Evolutionary conservation across 1,284 basidiomycete species (phyloP).

Genomic region (Rugosomyces carneus): DNA sequence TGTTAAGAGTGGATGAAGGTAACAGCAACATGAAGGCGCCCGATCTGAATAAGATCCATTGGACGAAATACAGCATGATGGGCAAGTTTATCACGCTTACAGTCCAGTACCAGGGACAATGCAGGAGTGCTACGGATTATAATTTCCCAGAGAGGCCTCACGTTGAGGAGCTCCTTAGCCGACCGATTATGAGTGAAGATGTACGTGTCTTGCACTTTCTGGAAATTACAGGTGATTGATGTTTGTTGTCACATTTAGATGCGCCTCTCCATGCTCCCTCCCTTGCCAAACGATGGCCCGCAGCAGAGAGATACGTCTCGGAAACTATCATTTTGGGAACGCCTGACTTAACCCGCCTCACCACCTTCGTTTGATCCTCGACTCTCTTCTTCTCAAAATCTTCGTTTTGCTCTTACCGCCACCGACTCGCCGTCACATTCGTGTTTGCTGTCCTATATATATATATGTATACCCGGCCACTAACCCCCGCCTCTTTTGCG

Average conservation of each 20-base stretch:
- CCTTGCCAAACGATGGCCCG: not conserved
- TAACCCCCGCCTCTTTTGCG: too few species aligned
- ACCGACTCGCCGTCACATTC: not conserved
- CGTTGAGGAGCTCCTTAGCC: constrained; percentile 48
- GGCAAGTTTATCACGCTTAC: constrained; percentile 69
- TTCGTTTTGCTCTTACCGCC: too few species aligned
- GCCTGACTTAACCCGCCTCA: not conserved
- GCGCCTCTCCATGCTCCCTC: not conserved
- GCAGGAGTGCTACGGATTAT: constrained; percentile 52
- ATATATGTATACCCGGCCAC: not conserved
- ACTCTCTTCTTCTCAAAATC: not conserved
- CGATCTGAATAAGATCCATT: constrained; percentile 66
- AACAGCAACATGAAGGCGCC: constrained; percentile 59
- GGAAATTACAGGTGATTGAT: not conserved
- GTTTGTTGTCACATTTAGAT: not conserved
- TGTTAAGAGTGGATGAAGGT: constrained; percentile 72
- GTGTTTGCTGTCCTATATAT: not conserved
- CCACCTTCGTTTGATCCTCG: too few species aligned
- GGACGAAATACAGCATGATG: constrained; percentile 85
- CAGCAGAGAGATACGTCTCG: not conserved
- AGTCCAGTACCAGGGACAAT: constrained; percentile 67
- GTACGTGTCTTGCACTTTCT: constrained; percentile 28
- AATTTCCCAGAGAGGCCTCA: constrained; percentile 44
- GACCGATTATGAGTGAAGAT: constrained; percentile 58
- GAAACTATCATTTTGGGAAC: not conserved